Percentiles rank a stretch among this genome's conserved stretches.
phyloP scores from a whole-genome alignment of 1,284 basidiomycete genomes.

The Tetrapyrgos nigripes region DNA sequence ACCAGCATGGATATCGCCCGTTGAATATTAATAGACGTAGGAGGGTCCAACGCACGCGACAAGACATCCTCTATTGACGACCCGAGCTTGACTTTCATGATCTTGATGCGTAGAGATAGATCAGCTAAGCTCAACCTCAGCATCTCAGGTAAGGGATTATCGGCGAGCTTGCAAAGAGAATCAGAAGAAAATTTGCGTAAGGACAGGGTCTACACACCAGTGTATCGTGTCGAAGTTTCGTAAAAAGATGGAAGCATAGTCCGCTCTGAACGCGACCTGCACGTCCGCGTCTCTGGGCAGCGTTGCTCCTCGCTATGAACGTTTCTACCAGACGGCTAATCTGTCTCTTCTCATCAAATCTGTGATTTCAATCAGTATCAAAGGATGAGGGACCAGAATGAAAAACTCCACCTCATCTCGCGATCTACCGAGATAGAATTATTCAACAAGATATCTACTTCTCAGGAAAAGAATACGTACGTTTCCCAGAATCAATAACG shows the following conservation, averaged over 20 bases:
- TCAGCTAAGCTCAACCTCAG: slow-evolving; percentile 94
- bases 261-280: slow-evolving; percentile 93
- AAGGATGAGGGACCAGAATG: neutral
- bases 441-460: no score
- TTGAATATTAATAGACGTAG: slow-evolving; percentile 87
- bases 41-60: slow-evolving; percentile 89
- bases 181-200: slow-evolving; percentile 37
- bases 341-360: slow-evolving; percentile 98
- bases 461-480: no score
- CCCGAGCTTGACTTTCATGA: slow-evolving; percentile 92
- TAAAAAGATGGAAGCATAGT: slow-evolving; percentile 96
- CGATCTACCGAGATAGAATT: no score
- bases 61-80: slow-evolving; percentile 91
- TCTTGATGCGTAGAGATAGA: slow-evolving; percentile 95
- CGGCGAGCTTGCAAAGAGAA: slow-evolving; percentile 69
- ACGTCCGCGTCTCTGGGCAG: slow-evolving; percentile 89
- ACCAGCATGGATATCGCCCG: slow-evolving; percentile 91
- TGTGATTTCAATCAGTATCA: slow-evolving; percentile 31
- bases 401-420: slow-evolving; percentile 75
- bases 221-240: slow-evolving; percentile 85
- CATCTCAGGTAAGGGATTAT: slow-evolving; percentile 96
- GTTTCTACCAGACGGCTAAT: slow-evolving; percentile 93
- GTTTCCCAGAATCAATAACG: slow-evolving; percentile 96
- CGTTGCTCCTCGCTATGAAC: slow-evolving; percentile 94
- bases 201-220: slow-evolving; percentile 50